phyloP scores from a whole-genome alignment of 2,329 filamentous ascomycete species.

The Fusarium tuaranense region DNA sequence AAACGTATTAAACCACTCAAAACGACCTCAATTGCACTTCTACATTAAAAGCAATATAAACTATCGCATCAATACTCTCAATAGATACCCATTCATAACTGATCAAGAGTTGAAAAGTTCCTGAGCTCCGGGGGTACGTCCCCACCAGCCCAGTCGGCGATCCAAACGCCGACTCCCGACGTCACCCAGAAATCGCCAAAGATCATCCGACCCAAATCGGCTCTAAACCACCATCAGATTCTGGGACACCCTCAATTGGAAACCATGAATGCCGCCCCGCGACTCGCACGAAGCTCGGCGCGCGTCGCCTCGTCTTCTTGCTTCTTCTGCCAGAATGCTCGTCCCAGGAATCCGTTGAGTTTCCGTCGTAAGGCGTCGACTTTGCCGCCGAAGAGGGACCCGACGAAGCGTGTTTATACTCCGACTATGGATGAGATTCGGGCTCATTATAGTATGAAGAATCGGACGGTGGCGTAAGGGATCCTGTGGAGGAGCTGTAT shows the following conservation, averaged over 20 bases:
- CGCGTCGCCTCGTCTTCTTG: conserved; percentile 46
- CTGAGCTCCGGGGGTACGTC: background rate
- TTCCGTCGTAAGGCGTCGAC: conserved; percentile 50
- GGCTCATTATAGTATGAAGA: conserved; percentile 74
- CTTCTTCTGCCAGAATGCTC: conserved; percentile 52
- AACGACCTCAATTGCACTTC: background rate
- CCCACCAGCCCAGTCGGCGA: conserved; percentile 18
- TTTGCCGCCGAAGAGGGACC: conserved; percentile 40
- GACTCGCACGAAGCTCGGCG: conserved; percentile 49
- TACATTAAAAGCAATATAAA: background rate
- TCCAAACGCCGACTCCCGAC: conserved; percentile 41
- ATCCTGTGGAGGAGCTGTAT: background rate
- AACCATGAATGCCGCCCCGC: conserved; percentile 56
- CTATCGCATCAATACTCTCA: background rate
- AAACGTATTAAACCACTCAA: background rate
- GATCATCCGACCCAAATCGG: conserved; percentile 39
- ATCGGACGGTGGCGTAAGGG: conserved; percentile 66
- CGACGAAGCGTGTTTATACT: conserved; percentile 39
- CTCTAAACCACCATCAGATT: conserved; percentile 20
- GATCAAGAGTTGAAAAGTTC: background rate
- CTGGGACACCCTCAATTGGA: conserved; percentile 33
- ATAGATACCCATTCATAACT: background rate
- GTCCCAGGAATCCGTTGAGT: conserved; percentile 42
- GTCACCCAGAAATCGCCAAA: conserved; percentile 41
- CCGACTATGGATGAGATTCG: conserved; percentile 72